Percentiles rank a stretch among this genome's conserved stretches.
phyloP scores from a whole-genome alignment of 2,329 filamentous ascomycete species.

The Achaetomium macrosporum region DNA sequence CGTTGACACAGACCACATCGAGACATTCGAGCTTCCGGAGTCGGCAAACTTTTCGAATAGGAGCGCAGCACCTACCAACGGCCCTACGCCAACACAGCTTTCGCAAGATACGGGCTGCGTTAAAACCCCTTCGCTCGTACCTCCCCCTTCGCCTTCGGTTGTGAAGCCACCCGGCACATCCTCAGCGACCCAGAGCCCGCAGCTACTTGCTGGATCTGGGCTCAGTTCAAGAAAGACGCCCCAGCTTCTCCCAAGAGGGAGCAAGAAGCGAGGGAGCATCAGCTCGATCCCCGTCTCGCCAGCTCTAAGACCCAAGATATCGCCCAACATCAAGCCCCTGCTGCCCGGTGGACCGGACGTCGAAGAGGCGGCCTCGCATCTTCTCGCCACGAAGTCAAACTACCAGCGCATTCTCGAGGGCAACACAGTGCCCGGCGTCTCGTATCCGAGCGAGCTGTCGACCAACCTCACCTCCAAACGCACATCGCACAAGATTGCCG shows the following conservation, averaged over 20 bases:
- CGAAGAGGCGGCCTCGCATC: slow-evolving; percentile 59
- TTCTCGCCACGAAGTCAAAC: slow-evolving; percentile 91
- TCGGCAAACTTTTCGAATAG: slow-evolving; percentile 49
- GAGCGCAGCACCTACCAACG: slow-evolving; percentile 45
- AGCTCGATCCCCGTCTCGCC: slow-evolving; percentile 76
- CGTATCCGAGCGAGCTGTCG: slow-evolving; percentile 84
- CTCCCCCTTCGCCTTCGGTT: slow-evolving; percentile 44
- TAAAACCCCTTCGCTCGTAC: slow-evolving; percentile 47
- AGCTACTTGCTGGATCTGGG: slow-evolving; percentile 50
- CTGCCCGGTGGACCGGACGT: slow-evolving; percentile 57
- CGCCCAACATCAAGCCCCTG: slow-evolving; percentile 87
- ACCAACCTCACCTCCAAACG: slow-evolving; percentile 94
- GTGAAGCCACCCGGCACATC: slow-evolving; percentile 35
- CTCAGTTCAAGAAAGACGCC: slow-evolving; percentile 48
- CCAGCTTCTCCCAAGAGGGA: slow-evolving; percentile 49
- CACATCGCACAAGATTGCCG: slow-evolving; percentile 95
- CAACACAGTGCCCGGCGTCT: slow-evolving; percentile 81
- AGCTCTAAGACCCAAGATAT: slow-evolving; percentile 81
- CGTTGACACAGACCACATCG: slow-evolving; percentile 47
- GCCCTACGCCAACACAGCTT: slow-evolving; percentile 24
- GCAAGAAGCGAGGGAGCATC: slow-evolving; percentile 65
- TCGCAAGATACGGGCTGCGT: slow-evolving; percentile 35
- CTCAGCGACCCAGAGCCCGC: slow-evolving; percentile 63
- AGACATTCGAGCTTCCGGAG: slow-evolving; percentile 65
- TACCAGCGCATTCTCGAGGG: slow-evolving; percentile 97